Base-by-base conservation (phyloP, 2,329 filamentous ascomycete genomes). In the Coleophoma crateriformis region DNA sequence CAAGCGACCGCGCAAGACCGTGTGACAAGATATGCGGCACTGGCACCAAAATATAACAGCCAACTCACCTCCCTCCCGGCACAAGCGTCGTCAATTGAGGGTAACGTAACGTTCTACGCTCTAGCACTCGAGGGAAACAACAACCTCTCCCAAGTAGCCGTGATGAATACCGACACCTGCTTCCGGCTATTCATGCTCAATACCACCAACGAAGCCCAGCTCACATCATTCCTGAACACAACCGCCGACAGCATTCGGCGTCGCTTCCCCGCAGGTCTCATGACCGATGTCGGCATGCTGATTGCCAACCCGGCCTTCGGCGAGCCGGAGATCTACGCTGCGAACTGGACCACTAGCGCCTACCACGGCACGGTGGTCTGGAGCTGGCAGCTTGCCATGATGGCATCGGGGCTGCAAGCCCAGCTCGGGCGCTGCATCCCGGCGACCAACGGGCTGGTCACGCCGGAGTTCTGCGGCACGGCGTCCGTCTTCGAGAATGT, bases 361-460 rank as follows among this genome's bases (percentile, higher is more conserved):
- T 86, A 82, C 55, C 81, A 85, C 50, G 82, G 81, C 0, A 82
- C 81, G 0, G 81, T 87, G 0, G 70, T 86, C 1, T 85, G 81
- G 82, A 75, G 73, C 41, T 86, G 81, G 80, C 81, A 79, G 48
- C 66, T 85, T 4, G 74, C 80, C 0, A 82, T 85, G 74, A 82
- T 85, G 76, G 81, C 77, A 0, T 73, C 73, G 10, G 82, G 82
- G 0, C 63, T 86, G 0, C 74, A 81, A 49, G 64, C 71, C 2
- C 82, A 85, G 56, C 69, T 85, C 5, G 71, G 60, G 1, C 70
- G 81, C 2, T 86, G 80, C 60, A 48, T 14, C 19, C 46, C 50
- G 1, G 7, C 5, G 35, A 13, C 15, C 35, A 7, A 38, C 12
- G 14, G 15, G 13, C 12, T 42, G 8, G 33, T 46, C 12, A 15